These are phyloP conservation scores for Suhomyces faveliae DNA, from an alignment of 805 yeast species.

Conservation along the genomic window DNA sequence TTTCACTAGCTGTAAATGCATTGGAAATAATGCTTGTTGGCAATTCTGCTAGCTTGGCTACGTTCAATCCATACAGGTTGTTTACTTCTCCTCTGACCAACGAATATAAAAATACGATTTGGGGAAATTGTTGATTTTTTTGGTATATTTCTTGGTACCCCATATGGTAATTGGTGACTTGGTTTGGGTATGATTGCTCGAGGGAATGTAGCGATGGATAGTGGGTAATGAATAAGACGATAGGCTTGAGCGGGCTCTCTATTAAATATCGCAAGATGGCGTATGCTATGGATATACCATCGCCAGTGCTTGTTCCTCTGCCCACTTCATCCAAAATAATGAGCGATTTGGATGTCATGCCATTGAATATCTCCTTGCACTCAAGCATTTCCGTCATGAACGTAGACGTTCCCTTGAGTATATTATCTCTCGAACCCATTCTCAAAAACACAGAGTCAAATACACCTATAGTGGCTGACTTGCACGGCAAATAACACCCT, in stretches of 20 bases:
- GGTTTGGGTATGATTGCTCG: constrained; percentile 35
- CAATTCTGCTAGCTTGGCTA: constrained; percentile 73
- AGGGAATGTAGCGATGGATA: constrained; percentile 64
- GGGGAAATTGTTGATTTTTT: constrained; percentile 32
- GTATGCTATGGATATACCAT: constrained; percentile 81
- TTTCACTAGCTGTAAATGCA: constrained; percentile 43
- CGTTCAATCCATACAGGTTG: constrained; percentile 81
- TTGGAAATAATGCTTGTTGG: constrained; percentile 43
- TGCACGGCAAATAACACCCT: constrained; percentile 76
- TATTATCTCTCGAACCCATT: constrained; percentile 83
- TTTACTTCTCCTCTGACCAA: constrained; percentile 39
- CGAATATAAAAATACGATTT: constrained; percentile 39
- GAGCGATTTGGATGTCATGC: constrained; percentile 55
- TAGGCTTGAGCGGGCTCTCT: constrained; percentile 37
- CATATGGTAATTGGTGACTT: constrained; percentile 68
- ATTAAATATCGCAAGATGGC: constrained; percentile 64
- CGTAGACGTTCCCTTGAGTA: constrained; percentile 74
- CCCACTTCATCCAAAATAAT: constrained; percentile 76
- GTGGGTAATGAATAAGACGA: constrained; percentile 81
- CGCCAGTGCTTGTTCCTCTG: constrained; percentile 69
- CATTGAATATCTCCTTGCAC: constrained; percentile 53
- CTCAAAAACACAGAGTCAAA: constrained; percentile 78
- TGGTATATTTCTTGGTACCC: constrained; percentile 50
- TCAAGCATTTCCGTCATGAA: constrained; percentile 77
- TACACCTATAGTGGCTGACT: constrained; percentile 56